Conservation (phyloP, 176 grass and related monocot species). For the Cenchrus fungigraminus region DNA sequence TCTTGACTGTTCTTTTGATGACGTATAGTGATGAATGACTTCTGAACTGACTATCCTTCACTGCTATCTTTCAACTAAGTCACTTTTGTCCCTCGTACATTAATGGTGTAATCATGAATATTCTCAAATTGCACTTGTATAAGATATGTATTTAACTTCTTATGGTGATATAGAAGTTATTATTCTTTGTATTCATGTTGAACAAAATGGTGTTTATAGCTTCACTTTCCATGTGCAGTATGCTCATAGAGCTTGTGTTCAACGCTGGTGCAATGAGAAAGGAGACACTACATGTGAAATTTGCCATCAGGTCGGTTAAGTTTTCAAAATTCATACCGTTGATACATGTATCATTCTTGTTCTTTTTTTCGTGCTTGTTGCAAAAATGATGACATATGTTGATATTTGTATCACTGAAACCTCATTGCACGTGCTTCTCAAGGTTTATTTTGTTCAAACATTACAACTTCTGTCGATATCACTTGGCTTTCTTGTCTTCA, state of each 20-base stretch:
- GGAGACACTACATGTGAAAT: slow-evolving; percentile 97
- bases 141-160: background rate
- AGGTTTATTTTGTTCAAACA: background rate
- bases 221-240: slow-evolving; percentile 65
- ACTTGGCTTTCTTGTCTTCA: background rate
- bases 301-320: slow-evolving; percentile 78
- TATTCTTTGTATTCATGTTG: slow-evolving; percentile 6
- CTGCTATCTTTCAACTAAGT: slow-evolving; percentile 5
- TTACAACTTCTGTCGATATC: background rate
- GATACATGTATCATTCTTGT: background rate
- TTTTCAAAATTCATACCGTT: background rate
- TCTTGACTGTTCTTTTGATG: background rate
- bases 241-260: slow-evolving; percentile 96
- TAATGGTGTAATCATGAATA: slow-evolving; percentile 5
- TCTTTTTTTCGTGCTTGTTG: background rate
- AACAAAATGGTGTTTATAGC: background rate
- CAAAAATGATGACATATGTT: background rate
- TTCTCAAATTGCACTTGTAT: background rate
- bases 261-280: slow-evolving; percentile 98
- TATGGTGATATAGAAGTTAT: background rate
- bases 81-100: background rate
- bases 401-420: background rate
- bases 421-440: background rate
- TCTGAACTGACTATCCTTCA: background rate
- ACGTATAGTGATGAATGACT: background rate